A percentile compares a stretch with the other conserved stretches of the same genome.
phyloP scores from a whole-genome alignment of 768 basidiomycete genomes.

The Lactarius akahatsu region DNA sequence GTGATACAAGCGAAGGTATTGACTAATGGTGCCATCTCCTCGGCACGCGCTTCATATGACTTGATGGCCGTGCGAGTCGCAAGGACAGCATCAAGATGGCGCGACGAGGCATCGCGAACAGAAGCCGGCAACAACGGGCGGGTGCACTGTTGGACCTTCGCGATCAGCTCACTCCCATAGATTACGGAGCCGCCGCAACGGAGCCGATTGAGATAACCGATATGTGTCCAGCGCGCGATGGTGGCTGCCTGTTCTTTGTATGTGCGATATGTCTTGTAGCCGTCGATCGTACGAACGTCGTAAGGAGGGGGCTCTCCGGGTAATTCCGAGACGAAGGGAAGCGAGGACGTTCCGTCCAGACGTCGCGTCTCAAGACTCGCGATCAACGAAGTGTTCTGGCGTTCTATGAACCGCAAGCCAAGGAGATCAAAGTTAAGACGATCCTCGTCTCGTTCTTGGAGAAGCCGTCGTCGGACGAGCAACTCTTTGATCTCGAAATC shows the following conservation, averaged over 20 bases:
- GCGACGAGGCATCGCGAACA: conserved; percentile 36
- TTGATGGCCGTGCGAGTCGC: conserved; percentile 52
- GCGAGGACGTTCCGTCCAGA: conserved; percentile 57
- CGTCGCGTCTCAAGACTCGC: conserved; percentile 52
- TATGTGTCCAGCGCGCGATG: conserved; percentile 64
- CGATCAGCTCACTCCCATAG: conserved; percentile 41
- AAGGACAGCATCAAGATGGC: conserved; percentile 46
- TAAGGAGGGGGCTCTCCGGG: conserved; percentile 66
- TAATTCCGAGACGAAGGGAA: conserved; percentile 54
- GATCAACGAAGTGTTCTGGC: conserved; percentile 53
- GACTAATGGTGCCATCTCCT: conserved; percentile 52
- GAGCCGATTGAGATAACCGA: conserved; percentile 69
- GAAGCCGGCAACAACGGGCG: conserved; percentile 54
- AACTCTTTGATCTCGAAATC: conserved; percentile 87
- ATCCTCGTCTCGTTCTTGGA: conserved; percentile 55
- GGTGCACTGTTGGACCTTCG: conserved; percentile 40
- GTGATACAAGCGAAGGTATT: conserved; percentile 80
- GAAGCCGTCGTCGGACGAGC: conserved; percentile 71
- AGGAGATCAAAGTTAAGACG: conserved; percentile 59
- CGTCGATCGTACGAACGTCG: conserved; percentile 73
- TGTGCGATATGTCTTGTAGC: conserved; percentile 55
- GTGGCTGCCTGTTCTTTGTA: conserved; percentile 49
- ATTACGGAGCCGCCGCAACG: conserved; percentile 53
- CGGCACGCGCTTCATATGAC: conserved; percentile 61
- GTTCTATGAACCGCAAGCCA: conserved; percentile 59